A percentile compares a stretch with the other conserved stretches of the same genome.
These are phyloP conservation scores for Macrolepiota fuliginosa DNA, from an alignment of 768 basidiomycete genomes.

Conservation along the genomic window DNA sequence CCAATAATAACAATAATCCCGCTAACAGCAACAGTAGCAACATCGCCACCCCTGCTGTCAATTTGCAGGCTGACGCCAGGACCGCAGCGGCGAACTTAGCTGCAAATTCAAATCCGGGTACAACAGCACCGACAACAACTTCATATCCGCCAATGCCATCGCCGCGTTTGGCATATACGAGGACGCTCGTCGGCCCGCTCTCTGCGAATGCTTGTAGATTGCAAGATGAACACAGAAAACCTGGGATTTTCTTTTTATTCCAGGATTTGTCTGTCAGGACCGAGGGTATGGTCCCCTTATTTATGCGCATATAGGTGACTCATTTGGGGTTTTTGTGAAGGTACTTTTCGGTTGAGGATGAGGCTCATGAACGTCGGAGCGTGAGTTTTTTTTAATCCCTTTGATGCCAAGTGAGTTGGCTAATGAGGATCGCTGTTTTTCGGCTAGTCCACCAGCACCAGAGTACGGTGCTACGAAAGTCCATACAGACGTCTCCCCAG, in stretches of 20 bases:
- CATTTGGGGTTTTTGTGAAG: constrained; percentile 32
- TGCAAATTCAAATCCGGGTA: neutral
- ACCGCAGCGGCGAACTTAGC: neutral
- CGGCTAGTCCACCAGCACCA: constrained; percentile 63
- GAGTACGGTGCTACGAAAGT: constrained; percentile 64
- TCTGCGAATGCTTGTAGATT: constrained; percentile 84
- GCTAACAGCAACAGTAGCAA: neutral
- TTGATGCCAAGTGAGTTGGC: neutral
- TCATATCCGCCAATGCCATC: constrained; percentile 29
- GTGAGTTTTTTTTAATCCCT: constrained; percentile 51
- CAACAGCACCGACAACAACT: neutral
- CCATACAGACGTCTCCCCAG: constrained; percentile 67
- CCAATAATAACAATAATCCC: neutral
- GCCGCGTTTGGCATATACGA: constrained; percentile 64
- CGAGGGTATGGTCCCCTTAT: constrained; percentile 55
- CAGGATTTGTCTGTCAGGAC: constrained; percentile 93
- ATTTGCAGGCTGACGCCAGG: neutral
- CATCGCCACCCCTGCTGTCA: neutral
- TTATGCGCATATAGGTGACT: neutral
- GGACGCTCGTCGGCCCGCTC: constrained; percentile 88
- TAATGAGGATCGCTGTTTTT: neutral
- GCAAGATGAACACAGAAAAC: constrained; percentile 78
- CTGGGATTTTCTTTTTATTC: constrained; percentile 93
- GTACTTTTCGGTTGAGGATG: constrained; percentile 82
- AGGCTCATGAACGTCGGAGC: constrained; percentile 88